These are phyloP conservation scores for Theileria parva DNA, from an alignment of 169 alveolate genomes.

Conservation along the genomic window DNA sequence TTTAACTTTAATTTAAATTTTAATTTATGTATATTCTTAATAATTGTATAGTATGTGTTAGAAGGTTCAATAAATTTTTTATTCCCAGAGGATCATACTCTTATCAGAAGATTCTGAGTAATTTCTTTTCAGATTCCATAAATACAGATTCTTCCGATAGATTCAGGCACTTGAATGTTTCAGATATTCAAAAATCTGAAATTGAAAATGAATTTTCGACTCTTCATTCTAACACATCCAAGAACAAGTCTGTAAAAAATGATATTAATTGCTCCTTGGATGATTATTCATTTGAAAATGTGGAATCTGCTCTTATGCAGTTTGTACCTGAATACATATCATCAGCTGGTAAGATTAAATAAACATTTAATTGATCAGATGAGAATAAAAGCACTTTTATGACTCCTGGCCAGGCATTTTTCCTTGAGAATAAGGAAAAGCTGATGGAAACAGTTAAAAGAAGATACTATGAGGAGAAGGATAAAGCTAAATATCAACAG, in stretches of 20 bases:
- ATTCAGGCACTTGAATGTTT: conserved; percentile 35
- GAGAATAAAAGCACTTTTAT: conserved; percentile 18
- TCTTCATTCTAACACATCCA: background rate
- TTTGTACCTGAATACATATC: conserved; percentile 59
- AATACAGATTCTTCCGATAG: conserved; percentile 20
- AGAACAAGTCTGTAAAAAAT: background rate
- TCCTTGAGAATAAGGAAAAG: conserved; percentile 73
- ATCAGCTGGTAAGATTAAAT: conserved; percentile 20
- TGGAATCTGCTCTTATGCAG: conserved; percentile 58
- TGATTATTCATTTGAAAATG: conserved; percentile 28
- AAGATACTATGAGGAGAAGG: conserved; percentile 62
- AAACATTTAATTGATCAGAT: background rate
- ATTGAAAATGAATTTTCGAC: background rate
- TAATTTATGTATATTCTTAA: background rate
- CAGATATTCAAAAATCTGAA: background rate
- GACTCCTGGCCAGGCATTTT: conserved; percentile 76
- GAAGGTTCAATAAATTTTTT: background rate
- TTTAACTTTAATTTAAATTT: background rate
- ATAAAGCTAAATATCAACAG: background rate
- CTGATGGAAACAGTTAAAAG: conserved; percentile 55
- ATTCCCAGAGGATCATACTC: background rate
- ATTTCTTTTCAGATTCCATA: background rate
- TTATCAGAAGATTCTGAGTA: background rate
- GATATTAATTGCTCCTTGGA: background rate
- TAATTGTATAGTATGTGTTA: background rate